phyloP scores from a whole-genome alignment of 306 rosid species.

The Cicer pinnatifidum region DNA sequence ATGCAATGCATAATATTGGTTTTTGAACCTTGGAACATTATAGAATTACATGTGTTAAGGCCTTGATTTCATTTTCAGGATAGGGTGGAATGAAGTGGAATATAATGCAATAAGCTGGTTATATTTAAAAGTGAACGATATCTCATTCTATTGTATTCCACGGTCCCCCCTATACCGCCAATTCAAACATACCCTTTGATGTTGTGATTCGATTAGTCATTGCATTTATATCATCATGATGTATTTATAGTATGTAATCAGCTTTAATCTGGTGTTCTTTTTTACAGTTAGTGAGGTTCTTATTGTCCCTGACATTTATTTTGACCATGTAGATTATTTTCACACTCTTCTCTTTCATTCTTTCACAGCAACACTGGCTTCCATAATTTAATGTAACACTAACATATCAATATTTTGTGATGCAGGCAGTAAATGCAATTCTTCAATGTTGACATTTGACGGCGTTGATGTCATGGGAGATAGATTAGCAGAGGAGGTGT shows the following conservation, averaged over 20 bases:
- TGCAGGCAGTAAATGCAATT: conserved; percentile 86
- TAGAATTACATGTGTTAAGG: conserved; percentile 1
- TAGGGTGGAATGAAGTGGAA: no score
- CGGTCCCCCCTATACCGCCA: no score
- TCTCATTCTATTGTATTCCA: no score
- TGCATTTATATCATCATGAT: not conserved
- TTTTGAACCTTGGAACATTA: not conserved
- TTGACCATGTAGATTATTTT: conserved; percentile 4
- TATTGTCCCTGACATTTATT: not conserved
- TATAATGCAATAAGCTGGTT: no score
- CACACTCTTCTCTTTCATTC: conserved; percentile 32
- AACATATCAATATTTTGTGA: conserved; percentile 43
- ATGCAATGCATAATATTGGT: not conserved
- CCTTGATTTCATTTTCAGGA: not conserved
- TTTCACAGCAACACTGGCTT: conserved; percentile 26
- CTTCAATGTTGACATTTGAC: conserved; percentile 69
- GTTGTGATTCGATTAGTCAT: not conserved
- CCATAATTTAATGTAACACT: conserved; percentile 46
- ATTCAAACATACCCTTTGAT: no score
- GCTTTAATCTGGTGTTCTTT: not conserved
- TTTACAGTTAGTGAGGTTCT: conserved; percentile 20
- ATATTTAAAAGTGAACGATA: no score
- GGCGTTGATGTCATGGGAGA: conserved; percentile 91
- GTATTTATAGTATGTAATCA: not conserved
- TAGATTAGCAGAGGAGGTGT: conserved; percentile 83